These are phyloP conservation scores for Chrysoporthe puriensis DNA, from an alignment of 2,329 filamentous ascomycete genomes.

Conservation along the genomic window DNA sequence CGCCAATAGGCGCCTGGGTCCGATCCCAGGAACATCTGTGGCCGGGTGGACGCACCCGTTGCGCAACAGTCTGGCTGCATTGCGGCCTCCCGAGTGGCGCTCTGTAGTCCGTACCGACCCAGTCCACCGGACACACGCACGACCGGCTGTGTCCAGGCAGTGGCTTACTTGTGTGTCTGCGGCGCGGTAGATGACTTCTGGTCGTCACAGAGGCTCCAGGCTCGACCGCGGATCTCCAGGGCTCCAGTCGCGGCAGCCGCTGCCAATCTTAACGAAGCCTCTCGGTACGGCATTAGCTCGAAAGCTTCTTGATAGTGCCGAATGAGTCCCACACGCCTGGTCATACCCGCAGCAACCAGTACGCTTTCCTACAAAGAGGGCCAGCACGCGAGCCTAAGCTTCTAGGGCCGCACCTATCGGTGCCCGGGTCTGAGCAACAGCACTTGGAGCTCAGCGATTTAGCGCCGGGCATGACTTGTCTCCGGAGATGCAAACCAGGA, in stretches of 20 bases:
- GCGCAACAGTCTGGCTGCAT: constrained; percentile 16
- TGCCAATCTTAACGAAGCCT: constrained; percentile 1
- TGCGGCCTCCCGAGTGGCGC: constrained; percentile 7
- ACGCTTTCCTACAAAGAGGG: not conserved
- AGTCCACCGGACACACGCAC: not conserved
- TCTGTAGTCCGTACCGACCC: not conserved
- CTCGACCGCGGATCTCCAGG: not conserved
- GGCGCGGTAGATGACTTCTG: not conserved
- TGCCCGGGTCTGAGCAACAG: not conserved
- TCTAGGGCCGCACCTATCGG: not conserved
- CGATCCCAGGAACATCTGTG: not conserved
- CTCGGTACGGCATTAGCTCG: constrained; percentile 4
- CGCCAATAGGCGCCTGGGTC: not conserved
- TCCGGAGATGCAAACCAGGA: not conserved
- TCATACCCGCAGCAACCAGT: not conserved
- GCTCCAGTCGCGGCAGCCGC: not conserved
- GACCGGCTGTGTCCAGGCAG: not conserved
- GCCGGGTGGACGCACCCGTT: constrained; percentile 7
- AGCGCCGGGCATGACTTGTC: constrained; percentile 1
- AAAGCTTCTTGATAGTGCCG: constrained; percentile 1
- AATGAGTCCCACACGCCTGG: not conserved
- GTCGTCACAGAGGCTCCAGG: not conserved
- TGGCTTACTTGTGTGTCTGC: not conserved
- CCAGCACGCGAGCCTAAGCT: constrained; percentile 3
- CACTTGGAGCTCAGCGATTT: not conserved